These are phyloP conservation scores for Bothriochloa decipiens DNA, from an alignment of 176 grass and related monocot genomes.

Conservation along the genomic window DNA sequence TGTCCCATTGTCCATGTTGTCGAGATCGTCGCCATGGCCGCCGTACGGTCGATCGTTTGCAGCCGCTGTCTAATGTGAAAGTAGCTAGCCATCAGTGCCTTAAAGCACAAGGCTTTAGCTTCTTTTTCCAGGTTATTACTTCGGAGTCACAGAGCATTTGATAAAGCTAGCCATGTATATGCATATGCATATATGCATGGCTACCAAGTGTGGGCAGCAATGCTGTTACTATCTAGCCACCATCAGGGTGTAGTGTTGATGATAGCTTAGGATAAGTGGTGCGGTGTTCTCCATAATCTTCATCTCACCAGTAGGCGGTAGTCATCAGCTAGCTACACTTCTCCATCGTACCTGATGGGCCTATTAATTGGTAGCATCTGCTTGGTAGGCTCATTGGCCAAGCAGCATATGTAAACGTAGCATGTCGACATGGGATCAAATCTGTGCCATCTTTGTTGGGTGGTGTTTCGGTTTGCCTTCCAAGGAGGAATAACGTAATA, in stretches of 20 bases:
- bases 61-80: not conserved
- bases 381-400: constrained; percentile 35
- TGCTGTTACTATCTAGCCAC: constrained; percentile 34
- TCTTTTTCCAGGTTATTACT: constrained; percentile 29
- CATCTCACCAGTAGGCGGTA: too few species aligned
- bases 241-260: not conserved
- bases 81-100: not conserved
- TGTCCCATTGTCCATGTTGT: not conserved
- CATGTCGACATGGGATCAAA: constrained; percentile 34
- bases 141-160: constrained; percentile 46
- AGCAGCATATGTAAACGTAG: not conserved
- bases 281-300: too few species aligned
- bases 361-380: too few species aligned
- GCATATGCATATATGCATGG: too few species aligned
- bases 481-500: constrained; percentile 33
- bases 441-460: constrained; percentile 38
- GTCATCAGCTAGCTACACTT: fast-evolving
- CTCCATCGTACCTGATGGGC: too few species aligned
- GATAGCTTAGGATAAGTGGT: too few species aligned
- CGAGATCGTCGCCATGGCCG: not conserved
- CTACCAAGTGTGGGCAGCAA: not conserved
- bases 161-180: not conserved
- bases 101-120: constrained; percentile 27
- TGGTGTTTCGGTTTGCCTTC: constrained; percentile 34
- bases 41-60: constrained; percentile 19